Percentiles rank a stretch among this genome's conserved stretches.
These are phyloP conservation scores for Salinomyces thailandicus DNA, from an alignment of 2,329 filamentous ascomycete genomes.

Conservation along the genomic window DNA sequence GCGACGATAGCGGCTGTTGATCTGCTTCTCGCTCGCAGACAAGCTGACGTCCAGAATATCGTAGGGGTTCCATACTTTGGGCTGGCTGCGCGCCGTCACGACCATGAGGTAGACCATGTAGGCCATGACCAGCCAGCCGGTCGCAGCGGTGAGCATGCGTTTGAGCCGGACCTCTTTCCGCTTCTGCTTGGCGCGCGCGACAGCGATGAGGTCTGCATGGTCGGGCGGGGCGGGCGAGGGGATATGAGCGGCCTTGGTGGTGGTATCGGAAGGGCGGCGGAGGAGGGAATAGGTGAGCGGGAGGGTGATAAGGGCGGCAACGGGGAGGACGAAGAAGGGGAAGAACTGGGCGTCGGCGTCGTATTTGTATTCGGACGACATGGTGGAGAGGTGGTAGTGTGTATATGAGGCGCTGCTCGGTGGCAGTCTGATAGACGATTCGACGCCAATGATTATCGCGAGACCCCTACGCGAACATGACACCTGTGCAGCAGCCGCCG, in stretches of 20 bases:
- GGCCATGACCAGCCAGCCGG: conserved; percentile 74
- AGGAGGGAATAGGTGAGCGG: conserved; percentile 80
- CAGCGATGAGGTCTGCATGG: conserved; percentile 72
- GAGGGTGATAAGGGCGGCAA: conserved; percentile 75
- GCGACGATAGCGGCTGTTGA: conserved; percentile 82
- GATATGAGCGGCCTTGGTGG: conserved; percentile 73
- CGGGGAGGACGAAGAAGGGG: conserved; percentile 93
- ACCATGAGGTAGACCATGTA: conserved; percentile 88
- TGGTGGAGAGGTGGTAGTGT: conserved; percentile 44
- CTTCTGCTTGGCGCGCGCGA: conserved; percentile 75
- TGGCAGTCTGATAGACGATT: no score
- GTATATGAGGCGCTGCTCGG: no score
- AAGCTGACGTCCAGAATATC: conserved; percentile 81
- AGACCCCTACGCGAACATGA: no score
- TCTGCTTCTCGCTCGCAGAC: conserved; percentile 74
- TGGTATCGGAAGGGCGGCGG: conserved; percentile 62
- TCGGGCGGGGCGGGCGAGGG: conserved; percentile 69
- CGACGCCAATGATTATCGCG: no score
- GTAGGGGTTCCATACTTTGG: conserved; percentile 93
- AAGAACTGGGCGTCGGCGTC: conserved; percentile 98
- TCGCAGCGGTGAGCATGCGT: conserved; percentile 62
- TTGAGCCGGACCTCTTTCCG: conserved; percentile 83
- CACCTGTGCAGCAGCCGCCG: no score
- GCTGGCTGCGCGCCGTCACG: conserved; percentile 58
- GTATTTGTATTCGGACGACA: conserved; percentile 95